Conservation (phyloP, 2,329 filamentous ascomycete species). For the Sporothrix luriei region DNA sequence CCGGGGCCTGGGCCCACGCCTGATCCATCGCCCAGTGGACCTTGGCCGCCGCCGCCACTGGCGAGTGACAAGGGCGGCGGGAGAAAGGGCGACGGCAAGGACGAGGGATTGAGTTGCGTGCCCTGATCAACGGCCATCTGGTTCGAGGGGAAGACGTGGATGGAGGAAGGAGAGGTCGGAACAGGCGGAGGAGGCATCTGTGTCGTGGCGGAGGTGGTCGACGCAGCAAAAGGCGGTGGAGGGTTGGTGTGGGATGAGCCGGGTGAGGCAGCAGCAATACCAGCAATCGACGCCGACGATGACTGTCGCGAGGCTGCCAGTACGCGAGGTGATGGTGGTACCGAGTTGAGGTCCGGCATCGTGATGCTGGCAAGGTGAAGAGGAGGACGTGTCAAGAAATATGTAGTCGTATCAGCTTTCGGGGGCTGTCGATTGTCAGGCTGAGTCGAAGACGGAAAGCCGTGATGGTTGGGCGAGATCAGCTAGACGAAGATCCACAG, state of each 20-base stretch:
- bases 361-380: neutral
- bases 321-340: conserved; percentile 54
- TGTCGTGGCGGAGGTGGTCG: conserved; percentile 1
- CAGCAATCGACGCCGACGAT: conserved; percentile 43
- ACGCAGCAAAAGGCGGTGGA: neutral
- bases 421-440: neutral
- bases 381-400: neutral
- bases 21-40: conserved; percentile 44
- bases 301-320: conserved; percentile 50
- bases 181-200: conserved; percentile 49
- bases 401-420: neutral
- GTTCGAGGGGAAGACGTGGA: conserved; percentile 62
- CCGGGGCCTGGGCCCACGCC: conserved; percentile 63
- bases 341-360: conserved; percentile 61
- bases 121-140: conserved; percentile 53
- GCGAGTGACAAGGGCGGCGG: conserved; percentile 37
- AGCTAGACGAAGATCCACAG: no score
- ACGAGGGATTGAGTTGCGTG: conserved; percentile 39
- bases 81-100: conserved; percentile 44
- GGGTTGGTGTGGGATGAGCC: neutral
- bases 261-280: neutral
- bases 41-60: conserved; percentile 32
- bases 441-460: neutral
- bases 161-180: conserved; percentile 49
- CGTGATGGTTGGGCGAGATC: neutral